Conservation (phyloP, 495 filamentous ascomycete genomes). For the Aspergillus steynii region DNA sequence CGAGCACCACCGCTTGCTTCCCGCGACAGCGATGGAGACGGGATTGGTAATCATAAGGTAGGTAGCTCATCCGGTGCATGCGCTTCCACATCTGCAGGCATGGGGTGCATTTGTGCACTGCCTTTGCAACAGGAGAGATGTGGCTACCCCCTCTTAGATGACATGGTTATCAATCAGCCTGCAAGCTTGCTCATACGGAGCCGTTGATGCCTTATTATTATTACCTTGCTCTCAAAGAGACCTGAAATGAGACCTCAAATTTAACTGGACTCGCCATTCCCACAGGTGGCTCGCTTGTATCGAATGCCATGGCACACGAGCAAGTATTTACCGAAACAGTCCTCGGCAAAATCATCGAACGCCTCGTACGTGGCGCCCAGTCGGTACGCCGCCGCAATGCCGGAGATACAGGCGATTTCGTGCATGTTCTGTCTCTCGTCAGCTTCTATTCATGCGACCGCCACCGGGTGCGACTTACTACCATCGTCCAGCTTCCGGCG, state of each 20-base stretch:
- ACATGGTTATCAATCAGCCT: too few relatives aligned
- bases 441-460: background rate
- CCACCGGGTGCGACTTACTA: constrained; percentile 45
- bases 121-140: too few relatives aligned
- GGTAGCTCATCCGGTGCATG: too few relatives aligned
- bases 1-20: too few relatives aligned
- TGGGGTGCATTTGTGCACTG: too few relatives aligned
- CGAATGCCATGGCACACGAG: constrained; percentile 51
- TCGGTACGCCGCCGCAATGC: constrained; percentile 74
- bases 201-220: too few relatives aligned
- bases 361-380: constrained; percentile 73
- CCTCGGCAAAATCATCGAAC: constrained; percentile 62
- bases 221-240: too few relatives aligned
- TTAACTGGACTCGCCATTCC: background rate
- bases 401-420: constrained; percentile 75
- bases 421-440: constrained; percentile 64
- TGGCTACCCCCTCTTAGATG: too few relatives aligned
- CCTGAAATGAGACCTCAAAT: constrained; percentile 1
- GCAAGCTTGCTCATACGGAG: too few relatives aligned
- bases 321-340: constrained; percentile 57
- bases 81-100: too few relatives aligned
- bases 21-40: too few relatives aligned
- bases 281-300: constrained; percentile 31
- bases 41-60: too few relatives aligned
- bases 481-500: constrained; percentile 76